Evolutionary conservation across 768 basidiomycete genomes (phyloP).

Genomic region (Leccinum rimulosum): DNA sequence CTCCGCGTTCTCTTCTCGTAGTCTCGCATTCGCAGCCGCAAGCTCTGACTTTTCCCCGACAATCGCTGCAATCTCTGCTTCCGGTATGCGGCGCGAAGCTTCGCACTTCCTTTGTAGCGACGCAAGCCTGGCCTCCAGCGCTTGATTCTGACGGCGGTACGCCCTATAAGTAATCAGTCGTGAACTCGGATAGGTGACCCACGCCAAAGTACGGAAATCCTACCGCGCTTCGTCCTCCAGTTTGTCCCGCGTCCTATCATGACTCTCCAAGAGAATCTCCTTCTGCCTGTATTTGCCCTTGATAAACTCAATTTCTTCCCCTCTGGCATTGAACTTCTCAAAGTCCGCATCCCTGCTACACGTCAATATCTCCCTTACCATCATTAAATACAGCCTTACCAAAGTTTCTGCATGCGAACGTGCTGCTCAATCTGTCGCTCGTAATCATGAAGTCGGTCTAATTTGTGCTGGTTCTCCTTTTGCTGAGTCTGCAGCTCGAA

Average conservation of each 20-base stretch:
- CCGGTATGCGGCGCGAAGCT: slow-evolving; percentile 34
- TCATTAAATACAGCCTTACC: slow-evolving; percentile 46
- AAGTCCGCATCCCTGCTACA: slow-evolving; percentile 69
- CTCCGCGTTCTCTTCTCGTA: slow-evolving; percentile 58
- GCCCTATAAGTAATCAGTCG: slow-evolving; percentile 39
- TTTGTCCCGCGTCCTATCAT: slow-evolving; percentile 49
- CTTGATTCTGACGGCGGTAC: slow-evolving; percentile 59
- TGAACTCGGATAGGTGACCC: neutral
- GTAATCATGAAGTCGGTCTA: slow-evolving; percentile 78
- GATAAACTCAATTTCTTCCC: slow-evolving; percentile 54
- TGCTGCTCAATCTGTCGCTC: slow-evolving; percentile 86
- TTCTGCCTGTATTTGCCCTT: slow-evolving; percentile 62
- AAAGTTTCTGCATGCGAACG: slow-evolving; percentile 70
- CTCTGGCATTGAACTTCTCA: slow-evolving; percentile 62
- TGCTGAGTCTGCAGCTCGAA: slow-evolving; percentile 72
- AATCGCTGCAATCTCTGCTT: slow-evolving; percentile 44
- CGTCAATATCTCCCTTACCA: slow-evolving; percentile 9
- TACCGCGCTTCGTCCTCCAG: slow-evolving; percentile 63
- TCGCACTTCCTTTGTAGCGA: slow-evolving; percentile 44
- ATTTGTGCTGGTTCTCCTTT: slow-evolving; percentile 78
- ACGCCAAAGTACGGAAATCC: slow-evolving; percentile 13
- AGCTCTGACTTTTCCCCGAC: slow-evolving; percentile 46
- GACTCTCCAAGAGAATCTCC: slow-evolving; percentile 59
- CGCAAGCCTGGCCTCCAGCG: slow-evolving; percentile 55
- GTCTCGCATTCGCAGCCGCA: slow-evolving; percentile 46